These are phyloP conservation scores for Boeremia lycopersici DNA, from an alignment of 2,329 filamentous ascomycete genomes.

Conservation along the genomic window DNA sequence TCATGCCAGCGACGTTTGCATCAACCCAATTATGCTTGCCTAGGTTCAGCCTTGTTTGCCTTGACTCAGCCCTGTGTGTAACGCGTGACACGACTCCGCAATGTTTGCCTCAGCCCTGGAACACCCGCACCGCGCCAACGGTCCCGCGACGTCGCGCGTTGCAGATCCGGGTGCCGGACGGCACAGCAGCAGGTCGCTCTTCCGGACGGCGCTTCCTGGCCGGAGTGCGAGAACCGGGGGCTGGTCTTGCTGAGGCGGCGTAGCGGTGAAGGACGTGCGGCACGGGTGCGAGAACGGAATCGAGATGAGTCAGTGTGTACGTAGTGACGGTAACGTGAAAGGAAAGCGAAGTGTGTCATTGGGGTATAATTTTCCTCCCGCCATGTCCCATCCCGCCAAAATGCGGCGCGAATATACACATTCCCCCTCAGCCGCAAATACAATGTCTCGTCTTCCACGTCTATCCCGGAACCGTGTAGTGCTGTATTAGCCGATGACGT, in stretches of 20 bases:
- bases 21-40: background rate
- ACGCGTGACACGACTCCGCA: no score
- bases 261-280: background rate
- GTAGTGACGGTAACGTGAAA: background rate
- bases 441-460: background rate
- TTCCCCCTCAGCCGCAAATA: no score
- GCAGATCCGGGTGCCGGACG: background rate
- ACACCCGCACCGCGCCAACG: background rate
- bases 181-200: background rate
- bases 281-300: background rate
- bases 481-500: conserved; percentile 12
- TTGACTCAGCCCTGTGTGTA: background rate
- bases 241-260: background rate
- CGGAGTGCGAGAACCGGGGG: background rate
- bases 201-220: background rate
- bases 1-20: background rate
- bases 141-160: background rate
- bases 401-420: no score
- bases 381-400: background rate
- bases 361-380: conserved; percentile 11
- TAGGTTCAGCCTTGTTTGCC: background rate
- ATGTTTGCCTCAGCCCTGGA: no score
- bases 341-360: conserved; percentile 7
- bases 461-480: background rate
- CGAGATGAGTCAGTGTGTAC: background rate